Base-by-base conservation (phyloP, 805 yeast genomes). In the Candida chilensis region DNA sequence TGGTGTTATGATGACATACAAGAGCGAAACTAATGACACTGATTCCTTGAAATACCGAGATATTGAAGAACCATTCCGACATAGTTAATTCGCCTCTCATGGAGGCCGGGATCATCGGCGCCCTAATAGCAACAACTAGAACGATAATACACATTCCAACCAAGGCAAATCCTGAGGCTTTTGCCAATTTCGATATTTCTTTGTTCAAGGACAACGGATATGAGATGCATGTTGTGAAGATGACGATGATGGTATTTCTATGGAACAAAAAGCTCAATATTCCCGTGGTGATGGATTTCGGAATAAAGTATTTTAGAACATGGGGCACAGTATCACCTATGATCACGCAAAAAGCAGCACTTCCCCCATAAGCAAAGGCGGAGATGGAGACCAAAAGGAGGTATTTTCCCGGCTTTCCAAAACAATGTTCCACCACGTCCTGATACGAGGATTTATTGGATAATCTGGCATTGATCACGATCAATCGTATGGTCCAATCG, bases 321-420 rank as follows among this genome's bases (percentile, higher is more conserved):
- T 86, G 95, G 0, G 97, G 96, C 20, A 90, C 77, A 0, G 96
- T 83, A 46, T 88, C 97, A 14, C 97, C 97, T 19, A 88, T 86
- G 40, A 88, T 90, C 31, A 88, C 88, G 37, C 95, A 83, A 54
- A 86, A 90, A 2, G 96, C 96, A 65, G 86, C 77, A 36, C 86
- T 75, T 0, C 97, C 97, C 16, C 97, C 96, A 45, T 85, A 78
- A 1, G 97, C 96, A 63, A 88, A 88, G 4, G 84, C 60, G 2
- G 92, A 87, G 48, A 88, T 94, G 0, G 94, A 74, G 3, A 80
- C 42, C 16, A 88, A 62, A 18, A 88, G 74, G 5, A 77, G 42
- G 3, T 78, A 48, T 35, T 77, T 74, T 0, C 97, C 97, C 13
- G 58, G 37, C 11, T 59, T 64, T 0, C 96, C 96, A 57, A 75